Evolutionary conservation across 2,329 filamentous ascomycete species (phyloP), one percentile per base, ranked within the genome.

Genomic region (Hymenoscyphus repandus): DNA sequence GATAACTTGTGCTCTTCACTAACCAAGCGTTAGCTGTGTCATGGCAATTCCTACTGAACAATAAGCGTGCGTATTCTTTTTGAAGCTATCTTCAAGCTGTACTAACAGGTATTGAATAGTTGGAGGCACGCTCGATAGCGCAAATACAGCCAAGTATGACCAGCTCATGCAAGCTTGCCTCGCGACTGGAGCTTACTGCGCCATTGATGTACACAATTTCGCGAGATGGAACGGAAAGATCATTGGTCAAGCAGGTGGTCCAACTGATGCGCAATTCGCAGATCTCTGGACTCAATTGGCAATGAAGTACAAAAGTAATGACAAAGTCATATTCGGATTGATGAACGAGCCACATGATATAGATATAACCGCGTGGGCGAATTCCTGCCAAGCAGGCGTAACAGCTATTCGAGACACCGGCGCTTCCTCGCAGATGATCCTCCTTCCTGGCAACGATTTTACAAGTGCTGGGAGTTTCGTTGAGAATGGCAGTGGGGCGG

Each of bases 321-420:
- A 72, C 46, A 79, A 76, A 56, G 70, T 86, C 33, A 72, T 78
- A 5, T 84, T 86, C 54, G 82, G 80, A 31, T 64, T 87, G 45
- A 86, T 86, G 82, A 87, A 87, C 65, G 84, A 83, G 68, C 60
- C 60, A 6, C 59, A 64, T 43, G 60, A 62, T 49, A 44, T 61
- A 17, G 56, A 61, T 49, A 72, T 85, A 55, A 65, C 63, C 32
- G 62, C 68, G 1, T 86, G 83, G 83, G 79, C 77, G 0, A 65
- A 71, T 6, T 81, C 78, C 0, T 77, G 78, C 55, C 83, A 87
- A 62, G 72, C 72, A 11, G 81, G 72, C 10, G 83, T 88, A 2
- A 81, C 76, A 0, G 82, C 81, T 2, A 86, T 88, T 58, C 77
- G 83, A 42, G 67, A 74, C 45, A 76, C 78, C 5, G 83, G 82